phyloP scores from a whole-genome alignment of 768 basidiomycete species.

The Suillus hirtellus region DNA sequence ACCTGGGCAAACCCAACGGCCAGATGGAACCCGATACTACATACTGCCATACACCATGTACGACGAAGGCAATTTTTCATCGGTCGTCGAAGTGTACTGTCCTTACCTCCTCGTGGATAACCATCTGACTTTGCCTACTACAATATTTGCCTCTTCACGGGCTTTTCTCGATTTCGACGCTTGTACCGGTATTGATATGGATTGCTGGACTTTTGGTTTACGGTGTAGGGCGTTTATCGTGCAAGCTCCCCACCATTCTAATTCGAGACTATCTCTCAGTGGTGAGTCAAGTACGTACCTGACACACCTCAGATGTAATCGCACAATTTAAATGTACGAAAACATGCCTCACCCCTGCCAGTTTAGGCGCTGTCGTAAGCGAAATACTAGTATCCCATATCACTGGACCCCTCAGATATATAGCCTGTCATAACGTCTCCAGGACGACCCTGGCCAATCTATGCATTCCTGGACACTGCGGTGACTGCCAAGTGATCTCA shows the following conservation, averaged over 20 bases:
- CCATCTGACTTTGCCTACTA: constrained; percentile 12
- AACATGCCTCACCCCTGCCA: not conserved
- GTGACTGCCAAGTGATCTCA: not conserved
- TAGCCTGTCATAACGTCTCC: not conserved
- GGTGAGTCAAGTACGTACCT: not conserved
- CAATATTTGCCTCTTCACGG: not conserved
- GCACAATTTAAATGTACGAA: not conserved
- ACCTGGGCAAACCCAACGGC: constrained; percentile 15
- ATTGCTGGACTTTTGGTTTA: not conserved
- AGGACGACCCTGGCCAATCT: not conserved
- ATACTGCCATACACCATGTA: constrained; percentile 45
- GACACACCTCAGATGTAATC: not conserved
- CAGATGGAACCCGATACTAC: constrained; percentile 29
- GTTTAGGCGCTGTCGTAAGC: not conserved
- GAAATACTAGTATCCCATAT: not conserved
- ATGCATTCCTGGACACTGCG: not conserved
- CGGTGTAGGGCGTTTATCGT: not conserved
- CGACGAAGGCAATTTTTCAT: constrained; percentile 49
- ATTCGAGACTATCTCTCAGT: not conserved
- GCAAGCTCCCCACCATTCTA: not conserved
- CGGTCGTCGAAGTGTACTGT: constrained; percentile 23
- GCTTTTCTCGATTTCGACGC: not conserved
- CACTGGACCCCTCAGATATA: not conserved
- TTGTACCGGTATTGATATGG: not conserved
- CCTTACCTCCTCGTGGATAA: constrained; percentile 32